Evolutionary conservation across 129 eudicot genomes (phyloP).

Genomic region (Heracleum sosnowskyi): DNA sequence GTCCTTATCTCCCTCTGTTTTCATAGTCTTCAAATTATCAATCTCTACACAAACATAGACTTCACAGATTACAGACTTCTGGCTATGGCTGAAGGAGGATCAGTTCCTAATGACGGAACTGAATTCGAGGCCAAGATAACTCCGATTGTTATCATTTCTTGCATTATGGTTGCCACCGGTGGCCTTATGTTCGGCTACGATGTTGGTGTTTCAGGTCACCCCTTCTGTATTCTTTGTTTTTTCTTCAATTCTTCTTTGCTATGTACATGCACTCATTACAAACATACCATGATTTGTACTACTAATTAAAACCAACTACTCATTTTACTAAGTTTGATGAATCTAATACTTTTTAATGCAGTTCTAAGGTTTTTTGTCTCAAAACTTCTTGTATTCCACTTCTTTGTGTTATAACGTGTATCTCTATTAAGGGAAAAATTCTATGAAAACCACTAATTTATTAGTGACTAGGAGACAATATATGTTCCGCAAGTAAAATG

Average conservation of each 20-base stretch:
- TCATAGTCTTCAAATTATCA: background rate
- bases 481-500: no score
- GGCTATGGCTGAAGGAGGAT: conserved; percentile 72
- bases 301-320: no score
- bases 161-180: conserved; percentile 96
- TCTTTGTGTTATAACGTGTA: no score
- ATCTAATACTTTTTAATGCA: no score
- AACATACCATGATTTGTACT: no score
- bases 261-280: background rate
- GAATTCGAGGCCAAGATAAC: conserved; percentile 83
- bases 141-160: conserved; percentile 73
- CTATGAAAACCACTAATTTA: no score
- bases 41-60: background rate
- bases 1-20: background rate
- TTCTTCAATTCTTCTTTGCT: background rate
- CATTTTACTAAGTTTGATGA: no score
- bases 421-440: no score
- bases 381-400: no score
- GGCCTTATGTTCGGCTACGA: conserved; percentile 97
- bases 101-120: conserved; percentile 38
- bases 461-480: no score
- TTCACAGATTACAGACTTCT: background rate
- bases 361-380: no score
- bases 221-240: background rate
- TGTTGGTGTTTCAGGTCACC: conserved; percentile 84